phyloP scores from a whole-genome alignment of 2,329 filamentous ascomycete genomes.

The Raffaelea ambrosiae region DNA sequence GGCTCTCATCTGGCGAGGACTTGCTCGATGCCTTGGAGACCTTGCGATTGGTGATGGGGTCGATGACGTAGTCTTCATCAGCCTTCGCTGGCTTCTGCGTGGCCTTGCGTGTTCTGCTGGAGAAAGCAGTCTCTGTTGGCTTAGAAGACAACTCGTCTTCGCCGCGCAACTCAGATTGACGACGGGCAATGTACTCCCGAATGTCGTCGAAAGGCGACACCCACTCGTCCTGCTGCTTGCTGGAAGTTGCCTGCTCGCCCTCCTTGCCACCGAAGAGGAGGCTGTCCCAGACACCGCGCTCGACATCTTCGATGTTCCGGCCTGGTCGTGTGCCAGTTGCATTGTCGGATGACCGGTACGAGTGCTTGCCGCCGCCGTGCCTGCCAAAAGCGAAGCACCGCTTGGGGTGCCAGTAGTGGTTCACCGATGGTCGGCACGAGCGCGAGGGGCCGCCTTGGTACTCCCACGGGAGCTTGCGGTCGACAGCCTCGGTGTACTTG shows the following conservation, averaged over 20 bases:
- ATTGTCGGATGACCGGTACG: slow-evolving; percentile 25
- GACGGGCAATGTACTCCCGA: slow-evolving; percentile 22
- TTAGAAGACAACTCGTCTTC: slow-evolving; percentile 4
- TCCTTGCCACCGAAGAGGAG: slow-evolving; percentile 26
- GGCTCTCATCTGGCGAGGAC: slow-evolving; percentile 11
- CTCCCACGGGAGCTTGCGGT: slow-evolving; percentile 38
- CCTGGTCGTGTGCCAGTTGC: slow-evolving; percentile 28
- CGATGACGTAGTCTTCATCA: slow-evolving; percentile 35
- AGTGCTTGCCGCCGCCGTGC: slow-evolving; percentile 21
- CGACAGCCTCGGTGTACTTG: slow-evolving; percentile 36
- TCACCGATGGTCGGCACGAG: slow-evolving; percentile 31
- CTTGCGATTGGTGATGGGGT: slow-evolving; percentile 52
- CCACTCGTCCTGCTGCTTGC: slow-evolving; percentile 19
- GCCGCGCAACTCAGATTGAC: slow-evolving; percentile 9
- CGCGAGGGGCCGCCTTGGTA: slow-evolving; percentile 25
- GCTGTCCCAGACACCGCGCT: slow-evolving; percentile 34
- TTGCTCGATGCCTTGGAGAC: slow-evolving; percentile 22
- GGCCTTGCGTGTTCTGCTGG: neutral
- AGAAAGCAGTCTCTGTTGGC: neutral
- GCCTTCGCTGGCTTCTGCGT: neutral
- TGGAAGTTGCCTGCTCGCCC: neutral
- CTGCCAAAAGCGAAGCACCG: slow-evolving; percentile 13
- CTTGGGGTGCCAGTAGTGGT: slow-evolving; percentile 28
- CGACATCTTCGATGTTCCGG: slow-evolving; percentile 34
- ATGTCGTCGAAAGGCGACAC: slow-evolving; percentile 24